Evolutionary conservation across 495 filamentous ascomycete species (phyloP), one percentile per base, ranked within the genome.

Genomic region (Xylaria scruposa): DNA sequence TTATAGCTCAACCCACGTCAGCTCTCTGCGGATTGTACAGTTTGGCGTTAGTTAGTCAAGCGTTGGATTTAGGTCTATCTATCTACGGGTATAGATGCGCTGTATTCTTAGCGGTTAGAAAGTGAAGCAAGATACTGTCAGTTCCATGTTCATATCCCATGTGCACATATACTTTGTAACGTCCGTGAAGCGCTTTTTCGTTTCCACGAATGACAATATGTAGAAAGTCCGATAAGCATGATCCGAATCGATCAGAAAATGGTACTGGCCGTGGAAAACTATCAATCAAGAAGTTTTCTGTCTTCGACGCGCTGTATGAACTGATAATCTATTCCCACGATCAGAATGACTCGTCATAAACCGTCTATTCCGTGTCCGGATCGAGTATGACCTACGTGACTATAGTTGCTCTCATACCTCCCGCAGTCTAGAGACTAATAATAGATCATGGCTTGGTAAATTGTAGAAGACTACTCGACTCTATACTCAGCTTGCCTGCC

Each of bases 41-140:
- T 46, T 66, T 66, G 47, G 29, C 63, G 46, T 21, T 53, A 13
- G 46, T 21, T 53, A 13, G 15, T 53, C 51, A 49, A 53, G 63
- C 46, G 24, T 66, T 49, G 46, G 63, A 36, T 66, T 26, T 40
- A 47, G 29, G 26, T 47, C 13, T 40, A 38, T 15, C 24, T 26
- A 26, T 21, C 61, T 66, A 51, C 29, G 15, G 15, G 29, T 38
- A 66, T 66, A 19, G 26, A 13, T 42, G 58, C 31, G 53, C 53
- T 56, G 26, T 56, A 56, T 56, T 56, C 19, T 24, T 67, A 53
- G 29, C 19, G n/a, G 31, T 0, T 40, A 3, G 10, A 12, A 54
- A 17, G 12, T 24, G 21, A 67, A 67, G 46, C 63, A 47, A 51
- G 63, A 7, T 40, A 53, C 19, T 38, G n/a, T 36, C 38, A 38